phyloP scores from a whole-genome alignment of 83 land plant genomes.

The Diphasiastrum complanatum region DNA sequence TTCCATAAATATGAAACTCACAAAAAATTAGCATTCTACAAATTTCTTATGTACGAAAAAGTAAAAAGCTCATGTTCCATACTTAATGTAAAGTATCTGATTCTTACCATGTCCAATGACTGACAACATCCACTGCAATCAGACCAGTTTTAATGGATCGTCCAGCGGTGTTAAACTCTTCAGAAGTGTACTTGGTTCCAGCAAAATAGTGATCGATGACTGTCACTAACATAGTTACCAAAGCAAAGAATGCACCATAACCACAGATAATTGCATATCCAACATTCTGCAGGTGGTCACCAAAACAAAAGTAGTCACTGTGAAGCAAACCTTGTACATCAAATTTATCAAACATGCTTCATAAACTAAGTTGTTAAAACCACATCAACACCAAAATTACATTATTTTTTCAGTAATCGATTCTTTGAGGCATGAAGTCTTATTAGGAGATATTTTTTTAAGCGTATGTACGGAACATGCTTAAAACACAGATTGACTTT shows the following conservation, averaged over 20 bases:
- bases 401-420: too few relatives aligned
- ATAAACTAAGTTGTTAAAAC: too few relatives aligned
- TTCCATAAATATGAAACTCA: not conserved
- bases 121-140: constrained; percentile 9
- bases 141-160: constrained; percentile 10
- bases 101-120: constrained; percentile 12
- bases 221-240: not conserved
- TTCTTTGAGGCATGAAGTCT: too few relatives aligned
- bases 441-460: too few relatives aligned
- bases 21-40: not conserved
- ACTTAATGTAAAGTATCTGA: not conserved
- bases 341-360: too few relatives aligned
- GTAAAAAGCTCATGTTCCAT: too few relatives aligned
- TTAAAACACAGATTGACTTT: too few relatives aligned
- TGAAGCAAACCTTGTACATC: too few relatives aligned
- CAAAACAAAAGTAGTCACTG: not conserved
- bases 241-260: constrained; percentile 3
- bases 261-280: constrained; percentile 11
- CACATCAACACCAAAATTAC: too few relatives aligned
- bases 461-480: too few relatives aligned
- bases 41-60: too few relatives aligned
- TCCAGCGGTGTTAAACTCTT: constrained; percentile 14
- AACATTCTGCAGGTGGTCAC: not conserved
- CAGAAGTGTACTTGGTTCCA: constrained; percentile 5
- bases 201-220: not conserved